Percentiles rank a stretch among this genome's conserved stretches.
Evolutionary conservation across 2,329 filamentous ascomycete genomes (phyloP).

Genomic region (Claviceps pusilla): DNA sequence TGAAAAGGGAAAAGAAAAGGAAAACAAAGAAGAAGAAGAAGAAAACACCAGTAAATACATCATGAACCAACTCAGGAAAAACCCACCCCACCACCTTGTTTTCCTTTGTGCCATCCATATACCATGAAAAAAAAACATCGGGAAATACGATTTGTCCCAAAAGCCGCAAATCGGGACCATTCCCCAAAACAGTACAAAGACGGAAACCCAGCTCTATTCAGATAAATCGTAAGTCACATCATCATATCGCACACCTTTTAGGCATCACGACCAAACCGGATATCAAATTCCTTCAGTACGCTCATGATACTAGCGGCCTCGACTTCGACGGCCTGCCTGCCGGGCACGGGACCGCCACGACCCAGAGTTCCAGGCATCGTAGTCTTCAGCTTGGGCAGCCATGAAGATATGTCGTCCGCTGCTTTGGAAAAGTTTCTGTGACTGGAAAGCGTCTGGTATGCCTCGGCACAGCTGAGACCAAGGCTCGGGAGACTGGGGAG

Average conservation of each 20-base stretch:
- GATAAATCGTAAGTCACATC: not conserved
- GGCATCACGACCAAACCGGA: conserved; percentile 45
- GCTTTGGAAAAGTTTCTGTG: conserved; percentile 63
- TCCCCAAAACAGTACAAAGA: not conserved
- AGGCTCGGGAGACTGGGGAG: conserved; percentile 28
- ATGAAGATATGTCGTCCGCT: conserved; percentile 57
- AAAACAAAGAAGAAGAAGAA: not conserved
- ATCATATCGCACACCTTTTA: conserved; percentile 8
- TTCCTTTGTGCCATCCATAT: not conserved
- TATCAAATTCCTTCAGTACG: conserved; percentile 67
- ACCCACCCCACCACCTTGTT: not conserved
- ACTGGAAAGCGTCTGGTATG: conserved; percentile 63
- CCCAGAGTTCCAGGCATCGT: conserved; percentile 23
- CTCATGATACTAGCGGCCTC: conserved; percentile 76
- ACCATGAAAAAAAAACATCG: not conserved
- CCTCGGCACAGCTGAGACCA: conserved; percentile 58
- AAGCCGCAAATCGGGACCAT: not conserved
- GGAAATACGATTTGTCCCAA: not conserved
- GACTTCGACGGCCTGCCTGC: conserved; percentile 53
- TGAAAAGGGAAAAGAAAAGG: too few species aligned
- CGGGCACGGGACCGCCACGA: conserved; percentile 16
- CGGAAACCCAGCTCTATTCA: too few species aligned
- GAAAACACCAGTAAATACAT: not conserved
- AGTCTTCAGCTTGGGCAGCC: conserved; percentile 59
- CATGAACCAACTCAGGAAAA: not conserved